phyloP scores from a whole-genome alignment of 2,329 filamentous ascomycete genomes.

The Ophiostoma pallidulum region DNA sequence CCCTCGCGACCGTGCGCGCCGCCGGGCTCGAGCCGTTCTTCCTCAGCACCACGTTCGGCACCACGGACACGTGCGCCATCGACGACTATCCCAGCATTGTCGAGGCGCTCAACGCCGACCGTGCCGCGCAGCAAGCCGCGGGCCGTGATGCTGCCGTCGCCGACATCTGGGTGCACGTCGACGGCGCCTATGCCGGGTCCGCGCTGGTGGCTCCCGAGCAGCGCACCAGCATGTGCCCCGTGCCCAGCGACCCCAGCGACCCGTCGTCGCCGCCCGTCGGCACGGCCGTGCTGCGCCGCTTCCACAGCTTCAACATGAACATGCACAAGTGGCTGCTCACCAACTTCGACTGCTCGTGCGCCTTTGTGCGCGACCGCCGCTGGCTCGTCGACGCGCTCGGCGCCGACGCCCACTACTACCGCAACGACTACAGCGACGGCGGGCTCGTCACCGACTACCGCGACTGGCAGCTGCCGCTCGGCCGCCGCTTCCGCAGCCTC shows the following conservation, averaged over 20 bases:
- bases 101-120: conserved; percentile 30
- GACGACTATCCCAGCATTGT: conserved; percentile 70
- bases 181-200: conserved; percentile 85
- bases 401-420: conserved; percentile 55
- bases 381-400: conserved; percentile 75
- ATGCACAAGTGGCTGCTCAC: conserved; percentile 97
- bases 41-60: conserved; percentile 74
- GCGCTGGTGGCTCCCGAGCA: conserved; percentile 76
- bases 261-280: conserved; percentile 8
- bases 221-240: conserved; percentile 31
- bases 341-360: conserved; percentile 78
- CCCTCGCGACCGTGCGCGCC: conserved; percentile 54
- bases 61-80: conserved; percentile 78
- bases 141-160: conserved; percentile 17
- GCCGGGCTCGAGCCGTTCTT: conserved; percentile 77
- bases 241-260: conserved; percentile 3
- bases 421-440: conserved; percentile 69
- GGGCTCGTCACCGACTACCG: conserved; percentile 89
- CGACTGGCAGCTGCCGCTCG: conserved; percentile 94
- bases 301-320: conserved; percentile 90
- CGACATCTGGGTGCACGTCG: conserved; percentile 82
- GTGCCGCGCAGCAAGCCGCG: conserved; percentile 12
- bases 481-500: conserved; percentile 74
- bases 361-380: conserved; percentile 66
- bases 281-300: conserved; percentile 51